These are phyloP conservation scores for Lyophyllum semitale DNA, from an alignment of 768 basidiomycete species.

Conservation along the genomic window DNA sequence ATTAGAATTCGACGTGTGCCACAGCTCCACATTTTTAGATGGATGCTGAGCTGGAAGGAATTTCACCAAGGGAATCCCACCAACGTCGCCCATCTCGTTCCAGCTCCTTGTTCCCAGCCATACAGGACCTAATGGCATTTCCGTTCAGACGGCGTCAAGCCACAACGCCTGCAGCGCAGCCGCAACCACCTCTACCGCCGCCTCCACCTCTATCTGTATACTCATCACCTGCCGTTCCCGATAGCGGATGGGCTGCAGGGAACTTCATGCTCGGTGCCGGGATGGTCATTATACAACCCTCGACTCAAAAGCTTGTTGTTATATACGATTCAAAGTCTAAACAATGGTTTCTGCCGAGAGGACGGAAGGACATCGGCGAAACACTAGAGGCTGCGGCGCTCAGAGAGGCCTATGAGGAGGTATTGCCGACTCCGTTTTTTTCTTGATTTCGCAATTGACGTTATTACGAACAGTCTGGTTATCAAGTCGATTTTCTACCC, in stretches of 20 bases:
- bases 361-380: slow-evolving; percentile 69
- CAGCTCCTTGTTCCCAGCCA: neutral
- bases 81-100: neutral
- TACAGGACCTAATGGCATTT: neutral
- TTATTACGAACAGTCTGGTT: slow-evolving; percentile 16
- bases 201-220: slow-evolving; percentile 29
- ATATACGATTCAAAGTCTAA: slow-evolving; percentile 39
- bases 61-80: neutral
- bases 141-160: neutral
- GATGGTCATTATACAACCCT: slow-evolving; percentile 65
- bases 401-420: slow-evolving; percentile 72
- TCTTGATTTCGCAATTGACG: neutral
- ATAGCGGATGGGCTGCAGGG: slow-evolving; percentile 46
- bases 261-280: slow-evolving; percentile 64
- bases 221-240: slow-evolving; percentile 43
- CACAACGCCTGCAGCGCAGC: neutral
- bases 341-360: slow-evolving; percentile 64
- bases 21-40: neutral
- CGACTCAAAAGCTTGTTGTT: slow-evolving; percentile 53
- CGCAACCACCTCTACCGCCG: neutral
- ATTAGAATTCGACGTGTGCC: neutral
- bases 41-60: neutral
- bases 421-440: slow-evolving; percentile 18
- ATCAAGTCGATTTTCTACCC: slow-evolving; percentile 16
- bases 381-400: slow-evolving; percentile 58